Evolutionary conservation across 768 basidiomycete species (phyloP), one percentile per base, ranked within the genome.

Genomic region (Xerocomus brunneocitrinus): DNA sequence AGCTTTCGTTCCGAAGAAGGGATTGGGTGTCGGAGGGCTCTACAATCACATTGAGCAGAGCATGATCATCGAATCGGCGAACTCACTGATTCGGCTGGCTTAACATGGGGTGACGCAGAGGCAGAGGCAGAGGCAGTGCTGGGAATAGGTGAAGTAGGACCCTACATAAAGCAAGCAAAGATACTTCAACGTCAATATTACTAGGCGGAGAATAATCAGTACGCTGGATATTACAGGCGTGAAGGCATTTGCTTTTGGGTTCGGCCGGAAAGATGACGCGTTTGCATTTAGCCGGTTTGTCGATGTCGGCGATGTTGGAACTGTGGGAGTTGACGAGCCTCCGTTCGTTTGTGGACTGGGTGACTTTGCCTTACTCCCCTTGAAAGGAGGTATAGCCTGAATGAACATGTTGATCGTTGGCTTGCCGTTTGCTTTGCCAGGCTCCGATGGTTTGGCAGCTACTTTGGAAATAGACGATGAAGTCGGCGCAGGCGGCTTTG

Each of bases 221-320:
- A 44, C 43, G 49, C 27, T 60, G 32, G 52, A 30, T 42, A 68
- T 76, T 74, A 83, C 82, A 65, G 84, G 89, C 65, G 81, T 86
- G 71, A 88, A 91, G 57, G 81, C 74, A 67, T 76, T 78, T 63
- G 89, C 90, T 75, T 87, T 87, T 51, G 84, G 83, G 65, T 86
- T 93, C 12, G 94, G 92, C 64, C 85, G 85, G 79, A 98, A 98
- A 51, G 92, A 90, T 27, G 87, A 85, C 12, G 95, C 95, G 54
- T 89, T 89, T 51, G 87, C 89, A 60, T 97, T 97, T 62, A 98
- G 69, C 60, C 87, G 82, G 60, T 79, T 82, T 31, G 79, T 69
- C 13, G 79, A 71, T 8, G 72, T 81, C 1, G 86, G 83, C 32
- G 85, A 82, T 47, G 76, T 69, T 34, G 77, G 74, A 0, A 72